These are phyloP conservation scores for Penicillium sp. DNA, from an alignment of 2,329 filamentous ascomycete species.

Conservation along the genomic window DNA sequence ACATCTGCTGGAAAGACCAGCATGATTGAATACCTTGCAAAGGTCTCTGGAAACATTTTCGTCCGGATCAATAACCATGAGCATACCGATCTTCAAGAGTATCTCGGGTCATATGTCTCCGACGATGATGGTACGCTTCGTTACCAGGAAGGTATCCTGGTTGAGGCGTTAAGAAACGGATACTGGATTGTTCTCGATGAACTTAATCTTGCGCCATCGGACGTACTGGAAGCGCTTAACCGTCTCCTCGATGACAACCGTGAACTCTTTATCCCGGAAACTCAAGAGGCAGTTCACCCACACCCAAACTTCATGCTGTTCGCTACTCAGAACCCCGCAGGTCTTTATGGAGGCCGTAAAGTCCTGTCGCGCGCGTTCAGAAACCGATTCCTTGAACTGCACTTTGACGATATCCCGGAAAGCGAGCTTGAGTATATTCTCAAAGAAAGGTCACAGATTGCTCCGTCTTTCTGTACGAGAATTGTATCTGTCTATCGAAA, in stretches of 20 bases:
- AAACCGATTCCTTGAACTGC: conserved; percentile 94
- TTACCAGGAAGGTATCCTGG: conserved; percentile 92
- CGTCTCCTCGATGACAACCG: conserved; percentile 94
- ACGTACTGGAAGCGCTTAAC: conserved; percentile 95
- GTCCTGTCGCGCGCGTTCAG: conserved; percentile 91
- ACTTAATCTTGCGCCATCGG: conserved; percentile 92
- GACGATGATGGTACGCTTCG: conserved; percentile 79
- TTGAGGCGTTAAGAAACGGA: conserved; percentile 88
- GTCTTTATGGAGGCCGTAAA: conserved; percentile 93
- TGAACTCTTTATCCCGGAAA: conserved; percentile 94
- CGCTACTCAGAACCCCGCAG: conserved; percentile 95
- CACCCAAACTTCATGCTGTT: conserved; percentile 98
- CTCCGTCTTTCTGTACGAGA: conserved; percentile 85
- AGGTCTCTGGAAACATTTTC: conserved; percentile 94
- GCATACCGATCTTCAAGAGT: conserved; percentile 97
- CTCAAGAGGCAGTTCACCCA: conserved; percentile 88
- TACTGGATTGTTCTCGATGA: conserved; percentile 99
- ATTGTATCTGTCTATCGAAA: conserved; percentile 96
- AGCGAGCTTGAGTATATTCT: conserved; percentile 91
- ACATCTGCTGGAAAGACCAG: conserved; percentile 98
- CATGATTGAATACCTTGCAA: conserved; percentile 99
- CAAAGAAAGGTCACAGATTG: conserved; percentile 84
- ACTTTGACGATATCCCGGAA: conserved; percentile 97
- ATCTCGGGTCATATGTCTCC: conserved; percentile 92
- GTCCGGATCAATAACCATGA: conserved; percentile 99